Percentiles rank a stretch among this genome's conserved stretches.
Conservation (phyloP, 106 monocot species). For the Ottelia alismoides region DNA sequence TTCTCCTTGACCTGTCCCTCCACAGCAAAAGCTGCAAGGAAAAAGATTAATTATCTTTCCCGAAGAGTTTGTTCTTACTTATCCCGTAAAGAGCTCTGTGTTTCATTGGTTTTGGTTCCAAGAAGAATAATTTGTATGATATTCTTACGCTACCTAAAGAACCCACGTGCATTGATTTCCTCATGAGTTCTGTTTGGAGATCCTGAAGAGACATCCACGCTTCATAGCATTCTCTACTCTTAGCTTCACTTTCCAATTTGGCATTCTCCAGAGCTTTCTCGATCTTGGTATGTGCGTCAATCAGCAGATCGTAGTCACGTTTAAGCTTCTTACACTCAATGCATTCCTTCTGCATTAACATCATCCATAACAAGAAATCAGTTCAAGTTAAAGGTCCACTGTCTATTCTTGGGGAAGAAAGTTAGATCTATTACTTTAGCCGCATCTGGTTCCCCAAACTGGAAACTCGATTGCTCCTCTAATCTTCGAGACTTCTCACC, state of each 20-base stretch:
- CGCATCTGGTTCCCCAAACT: neutral
- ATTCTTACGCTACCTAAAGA: conserved; percentile 65
- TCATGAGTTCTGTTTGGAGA: conserved; percentile 69
- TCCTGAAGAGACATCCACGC: conserved; percentile 60
- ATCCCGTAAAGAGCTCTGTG: no score
- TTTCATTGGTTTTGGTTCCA: no score
- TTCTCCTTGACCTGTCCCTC: conserved; percentile 98
- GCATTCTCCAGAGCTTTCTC: conserved; percentile 36
- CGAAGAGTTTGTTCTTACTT: no score
- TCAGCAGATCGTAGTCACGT: conserved; percentile 30
- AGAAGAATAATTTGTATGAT: no score
- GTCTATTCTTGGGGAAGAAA: no score
- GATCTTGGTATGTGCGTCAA: conserved; percentile 27
- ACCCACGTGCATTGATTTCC: conserved; percentile 92
- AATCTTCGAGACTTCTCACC: conserved; percentile 3
- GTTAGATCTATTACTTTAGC: neutral
- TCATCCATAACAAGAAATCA: no score
- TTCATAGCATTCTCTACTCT: conserved; percentile 58
- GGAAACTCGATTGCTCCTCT: neutral
- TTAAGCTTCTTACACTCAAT: conserved; percentile 27
- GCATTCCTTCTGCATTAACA: conserved; percentile 49
- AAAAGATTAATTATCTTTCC: neutral
- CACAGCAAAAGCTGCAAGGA: conserved; percentile 68
- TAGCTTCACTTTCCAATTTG: conserved; percentile 50
- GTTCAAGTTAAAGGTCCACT: no score